These are phyloP conservation scores for Ilyonectria mors-panacis DNA, from an alignment of 2,329 filamentous ascomycete species.

Conservation along the genomic window DNA sequence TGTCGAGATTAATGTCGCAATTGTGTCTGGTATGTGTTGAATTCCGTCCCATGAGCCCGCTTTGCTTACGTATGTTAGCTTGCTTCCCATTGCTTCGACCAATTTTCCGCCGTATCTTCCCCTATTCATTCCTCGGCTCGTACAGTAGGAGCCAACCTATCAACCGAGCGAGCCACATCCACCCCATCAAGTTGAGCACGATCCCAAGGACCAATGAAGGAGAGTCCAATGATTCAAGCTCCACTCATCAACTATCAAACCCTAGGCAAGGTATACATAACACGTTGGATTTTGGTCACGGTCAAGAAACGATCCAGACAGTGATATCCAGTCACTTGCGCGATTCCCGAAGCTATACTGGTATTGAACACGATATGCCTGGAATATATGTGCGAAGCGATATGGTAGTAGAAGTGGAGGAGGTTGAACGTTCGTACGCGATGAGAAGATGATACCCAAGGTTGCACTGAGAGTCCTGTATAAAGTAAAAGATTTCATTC, in stretches of 20 bases:
- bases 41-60: neutral
- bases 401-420: slow-evolving; percentile 33
- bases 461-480: too few relatives aligned
- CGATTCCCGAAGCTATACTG: neutral
- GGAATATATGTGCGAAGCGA: slow-evolving; percentile 37
- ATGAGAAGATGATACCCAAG: too few relatives aligned
- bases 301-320: slow-evolving; percentile 25
- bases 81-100: slow-evolving; percentile 42
- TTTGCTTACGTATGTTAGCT: slow-evolving; percentile 11
- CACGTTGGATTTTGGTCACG: neutral
- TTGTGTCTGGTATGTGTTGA: slow-evolving; percentile 34
- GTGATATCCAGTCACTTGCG: slow-evolving; percentile 31
- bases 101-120: slow-evolving; percentile 36
- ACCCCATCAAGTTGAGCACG: slow-evolving; percentile 28
- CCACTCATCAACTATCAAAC: slow-evolving; percentile 36
- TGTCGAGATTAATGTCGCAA: slow-evolving; percentile 41
- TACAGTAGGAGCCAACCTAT: slow-evolving; percentile 34
- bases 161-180: slow-evolving; percentile 30
- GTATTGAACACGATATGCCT: neutral
- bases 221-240: slow-evolving; percentile 35
- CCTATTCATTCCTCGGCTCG: slow-evolving; percentile 34
- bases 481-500: too few relatives aligned
- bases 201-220: slow-evolving; percentile 19
- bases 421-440: neutral
- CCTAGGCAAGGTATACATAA: slow-evolving; percentile 16